These are phyloP conservation scores for Volvox carteri DNA, from an alignment of 163 green algal genomes.

Conservation along the genomic window DNA sequence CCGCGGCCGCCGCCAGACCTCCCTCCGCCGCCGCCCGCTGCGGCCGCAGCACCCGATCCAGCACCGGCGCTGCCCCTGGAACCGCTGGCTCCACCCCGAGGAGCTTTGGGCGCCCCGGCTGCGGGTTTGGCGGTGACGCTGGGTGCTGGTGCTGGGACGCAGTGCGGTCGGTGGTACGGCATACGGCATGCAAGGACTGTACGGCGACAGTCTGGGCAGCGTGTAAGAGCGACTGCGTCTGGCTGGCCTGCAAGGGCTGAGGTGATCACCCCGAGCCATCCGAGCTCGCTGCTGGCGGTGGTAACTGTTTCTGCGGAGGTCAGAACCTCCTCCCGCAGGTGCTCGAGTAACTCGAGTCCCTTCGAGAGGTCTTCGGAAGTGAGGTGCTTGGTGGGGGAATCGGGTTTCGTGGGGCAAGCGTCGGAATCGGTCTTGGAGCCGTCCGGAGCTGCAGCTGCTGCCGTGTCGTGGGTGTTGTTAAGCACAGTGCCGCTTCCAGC, in stretches of 20 bases:
- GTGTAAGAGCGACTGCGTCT: neutral
- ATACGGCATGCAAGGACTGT: conserved; percentile 29
- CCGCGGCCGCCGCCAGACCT: neutral
- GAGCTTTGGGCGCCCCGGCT: neutral
- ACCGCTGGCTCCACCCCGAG: neutral
- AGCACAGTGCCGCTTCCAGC: conserved; percentile 32
- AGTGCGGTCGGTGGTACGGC: neutral
- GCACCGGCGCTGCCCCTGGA: conserved; percentile 2
- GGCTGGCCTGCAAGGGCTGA: neutral
- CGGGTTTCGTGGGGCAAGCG: conserved; percentile 22
- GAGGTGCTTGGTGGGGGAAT: conserved; percentile 6
- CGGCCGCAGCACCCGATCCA: neutral
- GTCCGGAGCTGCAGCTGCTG: neutral
- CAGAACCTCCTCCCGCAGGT: neutral
- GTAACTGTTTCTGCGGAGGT: conserved; percentile 19
- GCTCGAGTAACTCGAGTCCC: neutral
- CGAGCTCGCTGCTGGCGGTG: conserved; percentile 18
- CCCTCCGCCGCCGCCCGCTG: neutral
- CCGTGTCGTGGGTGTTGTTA: conserved; percentile 11
- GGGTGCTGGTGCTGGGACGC: neutral
- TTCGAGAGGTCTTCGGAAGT: neutral
- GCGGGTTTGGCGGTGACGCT: neutral
- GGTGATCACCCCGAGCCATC: conserved; percentile 44
- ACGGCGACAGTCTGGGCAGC: conserved; percentile 35
- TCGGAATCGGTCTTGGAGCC: conserved; percentile 48